Percentiles rank a stretch among this genome's conserved stretches.
phyloP scores from a whole-genome alignment of 1,139 yeast species.

The Eremothecium gossypii region DNA sequence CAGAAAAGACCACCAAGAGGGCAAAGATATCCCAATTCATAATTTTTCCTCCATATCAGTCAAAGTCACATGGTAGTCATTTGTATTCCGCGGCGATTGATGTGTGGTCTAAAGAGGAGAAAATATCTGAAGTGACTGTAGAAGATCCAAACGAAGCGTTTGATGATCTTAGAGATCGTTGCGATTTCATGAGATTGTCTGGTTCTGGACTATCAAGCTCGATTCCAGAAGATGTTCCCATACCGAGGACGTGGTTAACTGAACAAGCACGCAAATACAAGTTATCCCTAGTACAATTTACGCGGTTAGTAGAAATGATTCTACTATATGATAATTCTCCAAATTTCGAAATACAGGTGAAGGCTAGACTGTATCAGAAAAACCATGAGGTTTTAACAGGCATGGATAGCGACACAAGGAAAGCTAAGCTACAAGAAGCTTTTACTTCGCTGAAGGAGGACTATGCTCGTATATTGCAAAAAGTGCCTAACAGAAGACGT shows the following conservation, averaged over 20 bases:
- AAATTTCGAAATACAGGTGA: constrained; percentile 47
- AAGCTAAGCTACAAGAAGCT: constrained; percentile 69
- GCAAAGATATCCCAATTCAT: constrained; percentile 84
- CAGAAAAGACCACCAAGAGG: constrained; percentile 36
- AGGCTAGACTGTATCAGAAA: constrained; percentile 61
- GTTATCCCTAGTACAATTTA: constrained; percentile 70
- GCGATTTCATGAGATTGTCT: constrained; percentile 55
- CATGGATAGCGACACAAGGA: constrained; percentile 50
- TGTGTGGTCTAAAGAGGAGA: constrained; percentile 44
- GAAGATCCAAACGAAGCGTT: constrained; percentile 94
- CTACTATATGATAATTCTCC: constrained; percentile 37
- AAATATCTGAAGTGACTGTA: constrained; percentile 69
- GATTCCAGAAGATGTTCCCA: constrained; percentile 16
- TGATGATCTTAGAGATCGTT: constrained; percentile 81
- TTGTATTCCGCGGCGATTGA: constrained; percentile 51
- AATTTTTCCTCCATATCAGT: constrained; percentile 72
- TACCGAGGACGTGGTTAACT: constrained; percentile 35
- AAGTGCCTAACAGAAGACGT: background rate
- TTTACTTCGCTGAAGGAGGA: constrained; percentile 61
- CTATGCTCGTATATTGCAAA: constrained; percentile 39
- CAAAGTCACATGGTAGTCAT: constrained; percentile 57
- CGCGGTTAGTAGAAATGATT: constrained; percentile 68
- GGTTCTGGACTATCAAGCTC: constrained; percentile 25
- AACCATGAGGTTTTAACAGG: constrained; percentile 70
- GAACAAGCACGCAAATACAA: constrained; percentile 37